Conservation (phyloP, 768 basidiomycete species). For the Termitomyces sp. region DNA sequence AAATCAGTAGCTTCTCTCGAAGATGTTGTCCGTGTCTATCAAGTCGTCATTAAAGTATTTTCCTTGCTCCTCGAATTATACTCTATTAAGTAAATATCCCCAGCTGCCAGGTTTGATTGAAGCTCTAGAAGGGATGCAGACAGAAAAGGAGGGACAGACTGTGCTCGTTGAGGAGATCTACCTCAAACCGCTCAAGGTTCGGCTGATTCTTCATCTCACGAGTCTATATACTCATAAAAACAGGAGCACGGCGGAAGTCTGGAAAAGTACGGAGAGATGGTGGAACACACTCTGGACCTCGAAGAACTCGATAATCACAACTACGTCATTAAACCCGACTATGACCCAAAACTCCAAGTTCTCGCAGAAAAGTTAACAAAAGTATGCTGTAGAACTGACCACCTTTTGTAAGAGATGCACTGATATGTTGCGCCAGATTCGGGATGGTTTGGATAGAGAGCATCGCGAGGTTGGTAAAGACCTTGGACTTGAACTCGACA, state of each 20-base stretch:
- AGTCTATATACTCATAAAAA: neutral
- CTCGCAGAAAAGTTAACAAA: conserved; percentile 63
- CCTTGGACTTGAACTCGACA: conserved; percentile 79
- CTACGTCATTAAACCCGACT: conserved; percentile 89
- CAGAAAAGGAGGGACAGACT: conserved; percentile 36
- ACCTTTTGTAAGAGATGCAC: neutral
- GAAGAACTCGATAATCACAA: conserved; percentile 80
- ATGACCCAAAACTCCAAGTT: conserved; percentile 68
- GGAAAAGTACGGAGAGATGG: conserved; percentile 85
- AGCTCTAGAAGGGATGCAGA: conserved; percentile 44
- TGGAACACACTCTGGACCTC: conserved; percentile 92
- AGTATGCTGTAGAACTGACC: conserved; percentile 25
- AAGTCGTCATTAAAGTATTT: conserved; percentile 77
- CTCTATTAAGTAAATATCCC: neutral
- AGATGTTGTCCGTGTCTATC: conserved; percentile 94
- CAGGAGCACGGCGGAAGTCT: conserved; percentile 63
- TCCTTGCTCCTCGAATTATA: neutral
- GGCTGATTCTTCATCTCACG: neutral
- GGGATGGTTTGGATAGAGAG: conserved; percentile 80
- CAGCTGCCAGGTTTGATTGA: conserved; percentile 76
- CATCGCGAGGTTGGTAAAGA: conserved; percentile 66
- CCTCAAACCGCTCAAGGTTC: conserved; percentile 52
- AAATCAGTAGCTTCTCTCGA: conserved; percentile 80
- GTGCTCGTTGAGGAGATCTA: conserved; percentile 66
- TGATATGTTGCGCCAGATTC: conserved; percentile 30